Base-by-base conservation (phyloP, 352 stramenopile species). In the Globisporangium spinosum region DNA sequence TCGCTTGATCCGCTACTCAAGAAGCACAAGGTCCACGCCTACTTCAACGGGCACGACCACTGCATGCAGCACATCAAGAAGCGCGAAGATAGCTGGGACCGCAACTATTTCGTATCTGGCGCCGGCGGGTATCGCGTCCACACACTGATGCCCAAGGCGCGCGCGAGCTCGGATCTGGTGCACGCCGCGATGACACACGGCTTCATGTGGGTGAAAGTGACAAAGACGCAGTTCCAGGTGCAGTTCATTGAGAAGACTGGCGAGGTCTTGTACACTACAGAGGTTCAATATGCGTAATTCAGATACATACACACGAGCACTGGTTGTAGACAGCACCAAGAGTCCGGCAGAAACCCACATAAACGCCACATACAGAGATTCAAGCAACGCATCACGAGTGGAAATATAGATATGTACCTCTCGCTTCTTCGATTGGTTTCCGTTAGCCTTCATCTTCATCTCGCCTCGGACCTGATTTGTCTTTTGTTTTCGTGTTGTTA, bases 11-110 rank as follows among this genome's bases (percentile, higher is more conserved):
- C 88, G 40, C 65, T 96, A 56, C 66, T 96, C 10, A 76, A 85
- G 43, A 93, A 92, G 73, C 83, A 96, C 72, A 82, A 87, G 8
- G 88, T 96, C 12, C 85, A 96, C 64, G 87, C 86, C 47, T 96
- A 96, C 72, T 94, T 96, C 64, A 96, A 85, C 51, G 88, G 88
- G 55, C 88, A 96, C 62, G 88, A 96, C 69, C 88, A 96, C 71
- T 90, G 75, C 55, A 80, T 94, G 73, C 83, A 96, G 70, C 88
- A 96, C 71, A 77, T 95, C 38, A 81, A 77, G 49, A 85, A 87
- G 54, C 49, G 74, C 38, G 77, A 82, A 2, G 62, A 78, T 32
- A 69, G 69, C 2, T 84, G 79, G 62, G 67, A 73, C 20, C 83
- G 84, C 65, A 83, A 94, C 69, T 94, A 89, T 69, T 95, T 95